phyloP scores from a whole-genome alignment of 75 land plant genomes.

The Cryptomeria japonica region DNA sequence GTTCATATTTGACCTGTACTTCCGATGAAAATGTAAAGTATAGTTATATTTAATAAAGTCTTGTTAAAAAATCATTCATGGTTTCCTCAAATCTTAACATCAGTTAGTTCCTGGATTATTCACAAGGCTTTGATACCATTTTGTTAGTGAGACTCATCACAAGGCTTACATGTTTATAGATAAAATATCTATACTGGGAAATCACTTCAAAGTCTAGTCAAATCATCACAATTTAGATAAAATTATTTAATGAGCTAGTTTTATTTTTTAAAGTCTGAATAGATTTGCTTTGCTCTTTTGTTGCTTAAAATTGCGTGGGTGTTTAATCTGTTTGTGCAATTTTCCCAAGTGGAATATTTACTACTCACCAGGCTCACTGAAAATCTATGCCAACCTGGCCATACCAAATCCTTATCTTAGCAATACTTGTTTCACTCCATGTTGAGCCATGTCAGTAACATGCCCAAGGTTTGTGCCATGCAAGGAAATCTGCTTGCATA shows the following conservation, averaged over 20 bases:
- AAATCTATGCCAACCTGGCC: too few relatives aligned
- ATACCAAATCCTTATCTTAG: too few relatives aligned
- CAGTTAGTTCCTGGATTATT: neutral
- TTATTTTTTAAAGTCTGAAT: too few relatives aligned
- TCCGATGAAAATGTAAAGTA: neutral
- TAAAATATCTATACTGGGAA: neutral
- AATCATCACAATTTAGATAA: neutral
- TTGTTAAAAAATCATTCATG: neutral
- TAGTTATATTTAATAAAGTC: neutral
- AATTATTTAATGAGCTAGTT: neutral
- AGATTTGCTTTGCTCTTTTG: neutral
- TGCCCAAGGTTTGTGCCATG: too few relatives aligned
- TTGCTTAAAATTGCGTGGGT: neutral
- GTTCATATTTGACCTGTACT: neutral
- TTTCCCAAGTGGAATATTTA: neutral
- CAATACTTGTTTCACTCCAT: too few relatives aligned
- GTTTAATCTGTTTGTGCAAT: too few relatives aligned
- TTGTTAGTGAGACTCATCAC: neutral
- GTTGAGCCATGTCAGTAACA: too few relatives aligned
- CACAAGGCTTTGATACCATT: neutral
- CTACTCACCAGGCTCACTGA: neutral
- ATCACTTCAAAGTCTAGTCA: neutral
- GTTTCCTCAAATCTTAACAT: neutral
- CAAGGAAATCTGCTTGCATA: too few relatives aligned
- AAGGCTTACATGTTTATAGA: neutral